These are phyloP conservation scores for Vitis rupestris DNA, from an alignment of 164 flowering plant species.

Conservation along the genomic window DNA sequence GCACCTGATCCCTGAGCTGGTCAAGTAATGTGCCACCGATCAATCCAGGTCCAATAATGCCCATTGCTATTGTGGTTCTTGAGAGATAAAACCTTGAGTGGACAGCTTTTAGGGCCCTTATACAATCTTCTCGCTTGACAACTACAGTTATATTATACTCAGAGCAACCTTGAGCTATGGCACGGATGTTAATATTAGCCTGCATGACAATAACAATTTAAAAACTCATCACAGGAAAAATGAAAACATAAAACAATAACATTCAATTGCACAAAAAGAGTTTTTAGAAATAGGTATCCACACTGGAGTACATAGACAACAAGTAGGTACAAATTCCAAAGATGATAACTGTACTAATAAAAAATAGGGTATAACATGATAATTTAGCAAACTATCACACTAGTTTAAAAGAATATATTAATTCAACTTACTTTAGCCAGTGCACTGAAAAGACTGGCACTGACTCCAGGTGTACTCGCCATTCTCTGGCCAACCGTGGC, in stretches of 20 bases:
- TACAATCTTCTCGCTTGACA: conserved; percentile 85
- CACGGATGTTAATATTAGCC: conserved; percentile 91
- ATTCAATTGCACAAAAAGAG: no score
- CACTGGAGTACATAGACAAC: neutral
- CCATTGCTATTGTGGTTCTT: conserved; percentile 89
- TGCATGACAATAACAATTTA: conserved; percentile 30
- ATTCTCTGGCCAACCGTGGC: conserved; percentile 98
- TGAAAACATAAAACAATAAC: neutral
- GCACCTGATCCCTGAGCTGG: conserved; percentile 95
- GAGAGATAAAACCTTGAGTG: conserved; percentile 94
- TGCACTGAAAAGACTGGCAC: conserved; percentile 94
- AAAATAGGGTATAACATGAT: neutral
- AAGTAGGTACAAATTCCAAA: neutral
- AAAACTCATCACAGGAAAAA: neutral
- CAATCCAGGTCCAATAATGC: conserved; percentile 93
- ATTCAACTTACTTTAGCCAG: conserved; percentile 73
- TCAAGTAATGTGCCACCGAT: conserved; percentile 92
- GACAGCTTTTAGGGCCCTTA: conserved; percentile 83
- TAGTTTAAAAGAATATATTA: neutral
- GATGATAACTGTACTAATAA: neutral
- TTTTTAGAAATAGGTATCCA: no score
- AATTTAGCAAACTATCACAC: neutral
- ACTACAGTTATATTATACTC: conserved; percentile 95
- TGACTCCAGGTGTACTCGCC: conserved; percentile 98
- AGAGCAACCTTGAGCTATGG: conserved; percentile 98